Conservation (phyloP, 2,329 filamentous ascomycete species). For the Xylariaceae sp. region DNA sequence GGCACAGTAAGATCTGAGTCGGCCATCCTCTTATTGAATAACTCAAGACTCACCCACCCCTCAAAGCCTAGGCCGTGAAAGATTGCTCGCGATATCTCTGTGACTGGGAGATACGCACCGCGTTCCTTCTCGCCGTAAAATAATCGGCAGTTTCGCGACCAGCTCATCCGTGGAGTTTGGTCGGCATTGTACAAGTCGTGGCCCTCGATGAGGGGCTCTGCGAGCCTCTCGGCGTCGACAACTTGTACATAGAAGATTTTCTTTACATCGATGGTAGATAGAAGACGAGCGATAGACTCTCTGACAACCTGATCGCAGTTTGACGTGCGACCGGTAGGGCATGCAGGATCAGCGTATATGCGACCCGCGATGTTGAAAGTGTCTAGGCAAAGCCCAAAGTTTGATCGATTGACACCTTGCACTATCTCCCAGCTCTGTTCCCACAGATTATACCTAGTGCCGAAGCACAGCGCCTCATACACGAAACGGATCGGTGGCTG, state of each 20-base stretch:
- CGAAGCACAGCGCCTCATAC: constrained; percentile 72
- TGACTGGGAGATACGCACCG: constrained; percentile 65
- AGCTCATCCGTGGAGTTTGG: constrained; percentile 67
- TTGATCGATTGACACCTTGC: constrained; percentile 58
- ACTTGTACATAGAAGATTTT: constrained; percentile 76
- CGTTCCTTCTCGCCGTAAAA: constrained; percentile 63
- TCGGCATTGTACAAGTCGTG: constrained; percentile 56
- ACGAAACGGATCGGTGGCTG: constrained; percentile 60
- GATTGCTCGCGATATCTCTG: constrained; percentile 57
- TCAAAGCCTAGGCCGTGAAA: constrained; percentile 61
- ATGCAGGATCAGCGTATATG: constrained; percentile 65
- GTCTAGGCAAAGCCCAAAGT: constrained; percentile 75
- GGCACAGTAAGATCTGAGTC: constrained; percentile 50
- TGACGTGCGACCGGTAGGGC: constrained; percentile 44
- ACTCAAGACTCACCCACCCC: constrained; percentile 68
- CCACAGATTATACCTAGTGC: constrained; percentile 67
- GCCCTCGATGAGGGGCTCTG: constrained; percentile 49
- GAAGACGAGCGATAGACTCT: constrained; percentile 51
- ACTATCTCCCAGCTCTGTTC: constrained; percentile 69
- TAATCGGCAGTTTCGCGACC: constrained; percentile 70
- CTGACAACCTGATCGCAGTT: constrained; percentile 54
- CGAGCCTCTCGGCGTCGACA: constrained; percentile 66
- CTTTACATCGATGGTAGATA: constrained; percentile 51
- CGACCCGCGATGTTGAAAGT: constrained; percentile 73
- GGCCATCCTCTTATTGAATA: constrained; percentile 60